These are phyloP conservation scores for Knoxdaviesia capensis DNA, from an alignment of 2,329 filamentous ascomycete genomes.

Conservation along the genomic window DNA sequence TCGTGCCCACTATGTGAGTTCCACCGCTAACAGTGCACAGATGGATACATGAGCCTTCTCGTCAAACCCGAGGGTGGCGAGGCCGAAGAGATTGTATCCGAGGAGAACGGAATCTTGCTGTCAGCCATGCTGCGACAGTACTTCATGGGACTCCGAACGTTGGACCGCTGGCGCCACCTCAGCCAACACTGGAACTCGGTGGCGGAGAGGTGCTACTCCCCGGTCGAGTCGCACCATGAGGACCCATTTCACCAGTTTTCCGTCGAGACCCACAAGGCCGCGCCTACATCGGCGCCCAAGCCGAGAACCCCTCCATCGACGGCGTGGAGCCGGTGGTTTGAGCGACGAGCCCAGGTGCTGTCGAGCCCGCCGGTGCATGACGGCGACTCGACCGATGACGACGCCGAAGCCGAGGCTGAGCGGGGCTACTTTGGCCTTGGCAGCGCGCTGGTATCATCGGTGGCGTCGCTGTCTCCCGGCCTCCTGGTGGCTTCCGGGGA, in stretches of 20 bases:
- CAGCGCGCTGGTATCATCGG: too few species aligned
- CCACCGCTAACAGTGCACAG: constrained; percentile 14
- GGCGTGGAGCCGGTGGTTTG: constrained; percentile 4
- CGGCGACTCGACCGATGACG: constrained; percentile 5
- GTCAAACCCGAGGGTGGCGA: constrained; percentile 55
- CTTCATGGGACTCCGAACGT: constrained; percentile 66
- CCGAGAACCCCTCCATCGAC: background rate
- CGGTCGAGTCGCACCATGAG: constrained; percentile 10
- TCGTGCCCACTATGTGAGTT: too few species aligned
- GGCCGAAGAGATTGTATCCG: constrained; percentile 59
- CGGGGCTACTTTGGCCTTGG: background rate
- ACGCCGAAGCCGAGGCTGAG: constrained; percentile 2
- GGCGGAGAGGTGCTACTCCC: constrained; percentile 36
- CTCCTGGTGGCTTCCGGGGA: background rate
- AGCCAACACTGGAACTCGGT: constrained; percentile 49
- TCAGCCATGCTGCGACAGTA: constrained; percentile 77
- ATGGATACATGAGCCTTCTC: constrained; percentile 63
- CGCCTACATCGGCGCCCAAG: constrained; percentile 6
- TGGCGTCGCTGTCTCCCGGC: too few species aligned
- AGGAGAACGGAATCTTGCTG: constrained; percentile 75
- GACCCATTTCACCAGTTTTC: constrained; percentile 6
- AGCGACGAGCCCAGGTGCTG: constrained; percentile 1
- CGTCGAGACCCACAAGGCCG: constrained; percentile 7
- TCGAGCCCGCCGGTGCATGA: constrained; percentile 3
- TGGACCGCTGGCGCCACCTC: constrained; percentile 63